Evolutionary conservation across 345 rosid species (phyloP).

Genomic region (Brassica carinata): DNA sequence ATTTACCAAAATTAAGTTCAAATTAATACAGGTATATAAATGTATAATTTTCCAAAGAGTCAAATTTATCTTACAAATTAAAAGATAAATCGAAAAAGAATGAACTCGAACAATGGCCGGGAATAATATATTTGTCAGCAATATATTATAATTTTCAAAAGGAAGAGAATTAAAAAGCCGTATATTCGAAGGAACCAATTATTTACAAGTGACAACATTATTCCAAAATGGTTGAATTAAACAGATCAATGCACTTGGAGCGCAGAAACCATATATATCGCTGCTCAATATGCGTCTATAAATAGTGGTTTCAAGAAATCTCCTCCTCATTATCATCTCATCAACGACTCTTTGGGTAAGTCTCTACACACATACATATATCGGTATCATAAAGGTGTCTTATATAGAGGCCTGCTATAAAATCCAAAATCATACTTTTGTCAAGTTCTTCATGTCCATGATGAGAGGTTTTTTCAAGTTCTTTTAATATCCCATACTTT

Average conservation of each 20-base stretch:
- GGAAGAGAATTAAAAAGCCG: slow-evolving; percentile 6
- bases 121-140: neutral
- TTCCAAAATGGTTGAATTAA: slow-evolving; percentile 30
- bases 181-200: slow-evolving; percentile 16
- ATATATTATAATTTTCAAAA: neutral
- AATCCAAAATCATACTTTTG: neutral
- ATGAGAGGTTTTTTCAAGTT: neutral
- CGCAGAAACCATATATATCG: neutral
- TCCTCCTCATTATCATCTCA: slow-evolving; percentile 13
- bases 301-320: slow-evolving; percentile 29
- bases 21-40: neutral
- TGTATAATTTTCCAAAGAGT: neutral
- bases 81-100: neutral
- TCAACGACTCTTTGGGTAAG: neutral
- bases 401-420: neutral
- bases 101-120: neutral
- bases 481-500: neutral
- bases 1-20: neutral
- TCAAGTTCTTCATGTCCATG: neutral
- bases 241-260: slow-evolving; percentile 13
- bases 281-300: slow-evolving; percentile 24
- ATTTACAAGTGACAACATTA: slow-evolving; percentile 12
- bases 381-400: neutral
- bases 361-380: slow-evolving; percentile 10
- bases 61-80: neutral